Percentiles rank a stretch among this genome's conserved stretches.
Conservation (phyloP, 805 yeast genomes). For the Candida tibetensis region DNA sequence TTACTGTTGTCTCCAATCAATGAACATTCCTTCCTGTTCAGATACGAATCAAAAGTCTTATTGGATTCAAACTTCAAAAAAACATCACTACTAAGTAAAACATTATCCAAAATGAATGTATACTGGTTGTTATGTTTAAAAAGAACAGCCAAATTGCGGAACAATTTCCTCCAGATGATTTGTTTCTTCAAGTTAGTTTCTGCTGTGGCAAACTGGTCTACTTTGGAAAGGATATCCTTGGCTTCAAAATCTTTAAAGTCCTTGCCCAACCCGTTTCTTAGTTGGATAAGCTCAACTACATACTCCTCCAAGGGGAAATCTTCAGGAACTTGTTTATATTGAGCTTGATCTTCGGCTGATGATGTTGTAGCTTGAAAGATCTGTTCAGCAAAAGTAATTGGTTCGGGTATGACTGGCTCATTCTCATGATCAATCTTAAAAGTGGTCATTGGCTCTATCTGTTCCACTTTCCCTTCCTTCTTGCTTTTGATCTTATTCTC, state of each 20-base stretch:
- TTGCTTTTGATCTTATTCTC: slow-evolving; percentile 16
- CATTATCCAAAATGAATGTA: slow-evolving; percentile 35
- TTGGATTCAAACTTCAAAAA: slow-evolving; percentile 24
- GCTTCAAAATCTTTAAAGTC: slow-evolving; percentile 16
- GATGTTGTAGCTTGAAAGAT: background rate
- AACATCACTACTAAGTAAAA: slow-evolving; percentile 25
- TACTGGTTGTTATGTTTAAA: slow-evolving; percentile 32
- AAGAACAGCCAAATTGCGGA: slow-evolving; percentile 27
- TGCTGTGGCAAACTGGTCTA: slow-evolving; percentile 14
- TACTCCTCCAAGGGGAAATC: slow-evolving; percentile 33
- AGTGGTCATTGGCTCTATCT: background rate
- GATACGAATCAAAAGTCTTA: slow-evolving; percentile 8
- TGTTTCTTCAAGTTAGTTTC: slow-evolving; percentile 18
- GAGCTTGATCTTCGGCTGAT: background rate
- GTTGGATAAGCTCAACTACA: slow-evolving; percentile 24
- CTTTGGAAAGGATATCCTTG: slow-evolving; percentile 13
- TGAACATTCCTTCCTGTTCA: slow-evolving; percentile 5
- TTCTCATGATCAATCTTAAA: too few relatives aligned
- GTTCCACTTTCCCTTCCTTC: slow-evolving; percentile 3
- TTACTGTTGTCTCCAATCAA: slow-evolving; percentile 14
- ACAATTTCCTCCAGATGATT: slow-evolving; percentile 24
- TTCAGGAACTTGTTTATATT: slow-evolving; percentile 32
- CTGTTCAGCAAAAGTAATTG: too few relatives aligned
- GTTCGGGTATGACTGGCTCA: too few relatives aligned
- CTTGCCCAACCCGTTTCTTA: slow-evolving; percentile 17